phyloP scores from a whole-genome alignment of 225 moss, liverwort and hornwort species.

The Straminergon stramineum region DNA sequence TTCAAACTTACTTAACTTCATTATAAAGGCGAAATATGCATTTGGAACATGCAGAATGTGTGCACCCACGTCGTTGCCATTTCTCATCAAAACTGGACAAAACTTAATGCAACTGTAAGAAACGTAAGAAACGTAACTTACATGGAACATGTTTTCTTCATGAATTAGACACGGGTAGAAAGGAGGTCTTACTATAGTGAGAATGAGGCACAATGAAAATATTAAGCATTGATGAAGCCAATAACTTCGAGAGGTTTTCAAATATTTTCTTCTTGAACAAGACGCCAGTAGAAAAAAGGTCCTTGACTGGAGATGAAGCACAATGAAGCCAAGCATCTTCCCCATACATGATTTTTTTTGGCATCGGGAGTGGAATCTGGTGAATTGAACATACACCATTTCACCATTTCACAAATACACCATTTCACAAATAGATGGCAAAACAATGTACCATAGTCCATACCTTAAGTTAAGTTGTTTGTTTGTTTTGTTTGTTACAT shows the following conservation, averaged over 20 bases:
- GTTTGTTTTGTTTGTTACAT: too few relatives aligned
- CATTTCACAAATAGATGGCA: neutral
- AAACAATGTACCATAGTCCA: neutral
- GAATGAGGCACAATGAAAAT: neutral
- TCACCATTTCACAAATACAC: neutral
- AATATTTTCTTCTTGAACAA: neutral
- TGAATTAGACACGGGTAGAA: neutral
- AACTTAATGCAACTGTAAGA: neutral
- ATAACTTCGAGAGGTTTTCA: neutral
- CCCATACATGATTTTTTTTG: neutral
- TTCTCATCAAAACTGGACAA: neutral
- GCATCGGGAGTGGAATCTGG: neutral
- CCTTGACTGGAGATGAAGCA: neutral
- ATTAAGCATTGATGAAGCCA: neutral
- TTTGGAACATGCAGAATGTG: neutral
- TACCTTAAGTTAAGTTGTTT: too few relatives aligned
- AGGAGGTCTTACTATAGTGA: neutral
- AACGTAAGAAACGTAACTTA: neutral
- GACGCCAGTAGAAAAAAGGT: neutral
- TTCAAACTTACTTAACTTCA: neutral
- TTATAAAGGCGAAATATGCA: neutral
- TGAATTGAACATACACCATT: neutral
- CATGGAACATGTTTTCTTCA: neutral
- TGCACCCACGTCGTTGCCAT: neutral
- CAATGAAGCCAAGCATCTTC: neutral